Percentiles rank a stretch among this genome's conserved stretches.
These are phyloP conservation scores for Camillea tinctor DNA, from an alignment of 2,329 filamentous ascomycete genomes.

Conservation along the genomic window DNA sequence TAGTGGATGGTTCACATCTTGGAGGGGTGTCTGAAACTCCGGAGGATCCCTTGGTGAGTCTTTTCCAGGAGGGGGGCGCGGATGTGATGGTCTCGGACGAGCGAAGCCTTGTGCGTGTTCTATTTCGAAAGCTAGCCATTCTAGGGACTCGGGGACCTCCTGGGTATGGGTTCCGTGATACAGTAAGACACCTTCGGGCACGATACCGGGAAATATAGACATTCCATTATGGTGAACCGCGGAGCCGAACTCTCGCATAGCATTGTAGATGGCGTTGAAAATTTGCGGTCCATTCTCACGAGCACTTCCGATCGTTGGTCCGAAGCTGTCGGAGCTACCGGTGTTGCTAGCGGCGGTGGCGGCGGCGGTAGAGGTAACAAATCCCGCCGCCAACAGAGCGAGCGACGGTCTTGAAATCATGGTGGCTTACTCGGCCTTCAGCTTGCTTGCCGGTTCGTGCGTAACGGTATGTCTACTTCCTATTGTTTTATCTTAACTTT, in stretches of 20 bases:
- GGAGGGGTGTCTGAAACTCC: not conserved
- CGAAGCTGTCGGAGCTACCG: constrained; percentile 19
- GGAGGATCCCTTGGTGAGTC: constrained; percentile 4
- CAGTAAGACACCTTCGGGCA: constrained; percentile 63
- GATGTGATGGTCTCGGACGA: constrained; percentile 13
- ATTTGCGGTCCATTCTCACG: constrained; percentile 59
- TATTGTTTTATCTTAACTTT: not conserved
- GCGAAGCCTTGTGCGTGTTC: constrained; percentile 72
- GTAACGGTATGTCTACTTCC: too few relatives aligned
- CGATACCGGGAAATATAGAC: constrained; percentile 64
- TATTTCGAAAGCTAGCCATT: constrained; percentile 77
- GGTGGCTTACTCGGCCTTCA: not conserved
- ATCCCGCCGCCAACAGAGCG: not conserved
- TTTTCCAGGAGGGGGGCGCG: not conserved
- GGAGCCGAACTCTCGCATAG: constrained; percentile 73
- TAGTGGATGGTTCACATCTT: not conserved
- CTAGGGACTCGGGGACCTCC: constrained; percentile 50
- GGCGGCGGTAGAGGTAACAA: not conserved
- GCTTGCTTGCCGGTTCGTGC: not conserved
- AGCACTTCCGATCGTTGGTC: constrained; percentile 39
- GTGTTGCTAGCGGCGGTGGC: not conserved
- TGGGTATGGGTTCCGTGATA: constrained; percentile 60
- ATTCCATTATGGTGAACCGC: constrained; percentile 74
- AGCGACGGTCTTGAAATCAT: not conserved
- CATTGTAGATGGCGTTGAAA: constrained; percentile 71